Percentiles rank a stretch among this genome's conserved stretches.
Conservation (phyloP, 2,329 filamentous ascomycete species). For the Pyricularia grisea region DNA sequence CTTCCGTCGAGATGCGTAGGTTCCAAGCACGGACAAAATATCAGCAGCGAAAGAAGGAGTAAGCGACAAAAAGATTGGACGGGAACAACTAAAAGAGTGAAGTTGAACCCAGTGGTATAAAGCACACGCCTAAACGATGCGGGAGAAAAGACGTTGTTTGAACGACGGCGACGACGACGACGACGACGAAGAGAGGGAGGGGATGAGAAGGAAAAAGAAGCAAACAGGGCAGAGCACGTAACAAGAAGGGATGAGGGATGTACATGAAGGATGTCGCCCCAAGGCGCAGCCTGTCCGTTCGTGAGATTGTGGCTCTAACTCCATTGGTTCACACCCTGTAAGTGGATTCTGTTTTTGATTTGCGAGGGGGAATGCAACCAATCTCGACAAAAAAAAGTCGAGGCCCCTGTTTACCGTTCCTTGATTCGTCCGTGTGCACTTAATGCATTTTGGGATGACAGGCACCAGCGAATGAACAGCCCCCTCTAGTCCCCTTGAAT, state of each 20-base stretch:
- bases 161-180: not conserved
- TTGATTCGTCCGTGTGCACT: slow-evolving; percentile 1
- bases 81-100: slow-evolving; percentile 37
- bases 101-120: slow-evolving; percentile 25
- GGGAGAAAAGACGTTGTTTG: not conserved
- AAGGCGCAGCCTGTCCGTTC: not conserved
- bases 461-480: not conserved
- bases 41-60: slow-evolving; percentile 6
- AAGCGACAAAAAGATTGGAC: slow-evolving; percentile 25
- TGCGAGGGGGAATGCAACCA: not conserved
- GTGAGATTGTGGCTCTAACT: not conserved
- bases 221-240: slow-evolving; percentile 15
- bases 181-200: not conserved
- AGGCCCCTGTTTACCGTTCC: not conserved
- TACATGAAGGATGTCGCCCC: not conserved
- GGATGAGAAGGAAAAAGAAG: not conserved
- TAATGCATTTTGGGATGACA: slow-evolving; percentile 1
- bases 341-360: not conserved
- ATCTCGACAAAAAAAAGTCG: not conserved
- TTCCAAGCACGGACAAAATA: not conserved
- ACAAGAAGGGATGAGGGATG: slow-evolving; percentile 22
- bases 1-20: not conserved
- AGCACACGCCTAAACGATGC: not conserved
- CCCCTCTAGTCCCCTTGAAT: not conserved
- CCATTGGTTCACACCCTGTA: not conserved